A percentile compares a stretch with the other conserved stretches of the same genome.
Evolutionary conservation across 2,329 filamentous ascomycete genomes (phyloP).

Genomic region (Aspergillus udagawae): DNA sequence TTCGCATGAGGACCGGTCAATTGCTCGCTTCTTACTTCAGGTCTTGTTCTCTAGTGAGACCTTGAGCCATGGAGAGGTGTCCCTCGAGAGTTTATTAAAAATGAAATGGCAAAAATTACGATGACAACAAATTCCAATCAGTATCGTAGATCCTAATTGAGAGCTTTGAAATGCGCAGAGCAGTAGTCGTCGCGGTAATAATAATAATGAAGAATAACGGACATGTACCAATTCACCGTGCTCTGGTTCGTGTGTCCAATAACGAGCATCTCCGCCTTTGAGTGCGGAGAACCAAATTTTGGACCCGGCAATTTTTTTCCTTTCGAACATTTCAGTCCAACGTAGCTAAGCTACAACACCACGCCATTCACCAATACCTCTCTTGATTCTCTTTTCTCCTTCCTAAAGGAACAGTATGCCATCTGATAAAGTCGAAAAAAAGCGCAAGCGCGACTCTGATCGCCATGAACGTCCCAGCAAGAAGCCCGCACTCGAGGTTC

Average conservation of each 20-base stretch:
- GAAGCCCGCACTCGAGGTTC: constrained; percentile 41
- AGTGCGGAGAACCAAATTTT: constrained; percentile 10
- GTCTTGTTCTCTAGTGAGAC: constrained; percentile 13
- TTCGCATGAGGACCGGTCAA: constrained; percentile 36
- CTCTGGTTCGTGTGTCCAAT: constrained; percentile 3
- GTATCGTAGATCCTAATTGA: background rate
- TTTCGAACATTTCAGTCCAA: background rate
- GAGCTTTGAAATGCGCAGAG: background rate
- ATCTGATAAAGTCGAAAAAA: constrained; percentile 41
- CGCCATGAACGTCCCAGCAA: constrained; percentile 45
- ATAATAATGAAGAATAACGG: background rate
- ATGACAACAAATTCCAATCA: constrained; percentile 11
- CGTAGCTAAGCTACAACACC: background rate
- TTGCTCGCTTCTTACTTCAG: constrained; percentile 17
- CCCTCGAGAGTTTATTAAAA: constrained; percentile 31
- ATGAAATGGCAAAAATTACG: constrained; percentile 22
- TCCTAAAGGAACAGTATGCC: constrained; percentile 24
- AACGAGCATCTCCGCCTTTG: constrained; percentile 16
- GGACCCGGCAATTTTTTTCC: constrained; percentile 1
- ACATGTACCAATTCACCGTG: background rate
- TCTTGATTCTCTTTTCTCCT: background rate
- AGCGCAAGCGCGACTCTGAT: constrained; percentile 48
- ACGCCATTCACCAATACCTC: background rate
- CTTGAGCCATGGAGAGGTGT: constrained; percentile 35
- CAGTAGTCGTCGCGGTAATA: background rate